Evolutionary conservation across 805 yeast species (phyloP).

Genomic region (Candida awuae): DNA sequence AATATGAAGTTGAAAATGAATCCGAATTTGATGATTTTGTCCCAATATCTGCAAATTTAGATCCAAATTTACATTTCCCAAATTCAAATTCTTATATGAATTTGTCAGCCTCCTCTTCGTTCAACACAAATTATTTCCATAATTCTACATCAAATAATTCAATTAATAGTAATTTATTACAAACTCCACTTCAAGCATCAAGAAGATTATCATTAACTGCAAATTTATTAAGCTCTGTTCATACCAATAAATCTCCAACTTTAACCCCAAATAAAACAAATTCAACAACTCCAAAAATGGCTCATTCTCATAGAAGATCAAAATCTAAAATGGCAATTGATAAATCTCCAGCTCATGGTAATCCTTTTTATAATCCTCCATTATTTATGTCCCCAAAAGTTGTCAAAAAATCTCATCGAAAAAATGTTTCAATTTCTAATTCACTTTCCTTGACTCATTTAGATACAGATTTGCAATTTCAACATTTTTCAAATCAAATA

Average conservation of each 20-base stretch:
- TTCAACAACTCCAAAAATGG: neutral
- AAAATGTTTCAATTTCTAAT: constrained; percentile 26
- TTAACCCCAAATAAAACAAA: constrained; percentile 16
- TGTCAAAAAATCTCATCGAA: constrained; percentile 23
- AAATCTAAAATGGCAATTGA: constrained; percentile 19
- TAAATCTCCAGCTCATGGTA: constrained; percentile 32
- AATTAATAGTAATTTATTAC: constrained; percentile 6
- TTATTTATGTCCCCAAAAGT: constrained; percentile 37
- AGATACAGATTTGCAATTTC: constrained; percentile 27
- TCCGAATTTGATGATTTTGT: constrained; percentile 23
- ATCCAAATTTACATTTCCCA: constrained; percentile 24
- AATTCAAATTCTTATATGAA: neutral
- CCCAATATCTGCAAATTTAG: constrained; percentile 21
- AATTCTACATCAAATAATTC: constrained; percentile 11
- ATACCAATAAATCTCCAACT: constrained; percentile 9
- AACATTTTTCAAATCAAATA: constrained; percentile 15
- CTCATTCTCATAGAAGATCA: constrained; percentile 15
- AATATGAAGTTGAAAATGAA: constrained; percentile 1
- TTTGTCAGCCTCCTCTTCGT: constrained; percentile 9
- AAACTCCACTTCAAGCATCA: constrained; percentile 19
- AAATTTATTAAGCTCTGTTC: constrained; percentile 1
- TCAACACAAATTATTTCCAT: constrained; percentile 3
- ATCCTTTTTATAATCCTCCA: constrained; percentile 43
- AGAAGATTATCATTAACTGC: constrained; percentile 11
- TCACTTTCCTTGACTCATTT: constrained; percentile 26